Percentiles rank a stretch among this genome's conserved stretches.
These are phyloP conservation scores for Myochromella boudieri DNA, from an alignment of 768 basidiomycete genomes.

Conservation along the genomic window DNA sequence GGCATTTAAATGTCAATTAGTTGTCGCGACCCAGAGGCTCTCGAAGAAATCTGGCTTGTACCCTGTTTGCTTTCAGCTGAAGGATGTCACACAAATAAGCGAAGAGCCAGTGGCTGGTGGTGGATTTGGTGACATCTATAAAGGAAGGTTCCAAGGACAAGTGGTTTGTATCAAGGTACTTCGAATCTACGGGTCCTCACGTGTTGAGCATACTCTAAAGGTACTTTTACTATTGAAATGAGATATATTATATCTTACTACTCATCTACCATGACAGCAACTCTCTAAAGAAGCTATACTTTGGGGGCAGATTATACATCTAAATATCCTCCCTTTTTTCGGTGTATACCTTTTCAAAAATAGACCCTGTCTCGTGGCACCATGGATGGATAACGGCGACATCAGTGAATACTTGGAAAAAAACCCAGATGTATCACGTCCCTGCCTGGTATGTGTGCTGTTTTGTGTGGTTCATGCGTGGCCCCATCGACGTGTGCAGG, in stretches of 20 bases:
- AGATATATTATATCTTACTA: not conserved
- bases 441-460: not conserved
- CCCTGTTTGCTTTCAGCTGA: not conserved
- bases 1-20: not conserved
- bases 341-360: not conserved
- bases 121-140: slow-evolving; percentile 8
- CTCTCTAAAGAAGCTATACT: slow-evolving; percentile 4
- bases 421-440: slow-evolving; percentile 14
- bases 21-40: slow-evolving; percentile 9
- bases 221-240: not conserved
- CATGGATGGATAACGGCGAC: slow-evolving; percentile 8
- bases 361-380: slow-evolving; percentile 3
- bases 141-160: slow-evolving; percentile 1
- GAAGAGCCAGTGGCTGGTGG: slow-evolving; percentile 1
- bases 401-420: not conserved
- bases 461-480: no score
- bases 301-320: slow-evolving; percentile 9
- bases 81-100: not conserved
- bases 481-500: not conserved
- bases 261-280: not conserved
- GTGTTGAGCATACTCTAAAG: not conserved
- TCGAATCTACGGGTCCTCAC: slow-evolving; percentile 6
- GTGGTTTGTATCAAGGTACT: slow-evolving; percentile 7
- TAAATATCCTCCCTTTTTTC: slow-evolving; percentile 6
- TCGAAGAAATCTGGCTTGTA: slow-evolving; percentile 1